A percentile compares a stretch with the other conserved stretches of the same genome.
These are phyloP conservation scores for Furcasterigmium furcatum DNA, from an alignment of 2,329 filamentous ascomycete species.

Conservation along the genomic window DNA sequence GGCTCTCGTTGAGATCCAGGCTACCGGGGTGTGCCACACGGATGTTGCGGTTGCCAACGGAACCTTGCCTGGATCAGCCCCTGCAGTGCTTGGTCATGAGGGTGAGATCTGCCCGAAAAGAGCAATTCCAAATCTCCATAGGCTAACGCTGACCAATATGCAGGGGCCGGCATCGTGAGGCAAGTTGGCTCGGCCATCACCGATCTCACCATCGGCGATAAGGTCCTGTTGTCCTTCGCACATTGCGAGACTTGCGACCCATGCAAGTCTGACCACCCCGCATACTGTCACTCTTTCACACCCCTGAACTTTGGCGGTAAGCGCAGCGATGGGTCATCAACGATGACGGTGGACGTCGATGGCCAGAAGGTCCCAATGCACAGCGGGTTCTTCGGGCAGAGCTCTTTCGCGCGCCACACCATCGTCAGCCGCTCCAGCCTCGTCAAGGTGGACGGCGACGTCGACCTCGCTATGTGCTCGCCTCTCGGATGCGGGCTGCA, in stretches of 20 bases:
- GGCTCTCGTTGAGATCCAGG: slow-evolving; percentile 48
- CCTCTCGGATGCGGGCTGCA: slow-evolving; percentile 32
- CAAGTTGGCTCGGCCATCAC: slow-evolving; percentile 37
- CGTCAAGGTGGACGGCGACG: slow-evolving; percentile 19
- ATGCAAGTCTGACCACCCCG: slow-evolving; percentile 39
- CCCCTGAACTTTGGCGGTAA: slow-evolving; percentile 42
- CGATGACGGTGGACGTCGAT: neutral
- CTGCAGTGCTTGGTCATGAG: slow-evolving; percentile 49
- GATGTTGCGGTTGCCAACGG: slow-evolving; percentile 43
- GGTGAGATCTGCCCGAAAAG: slow-evolving; percentile 22
- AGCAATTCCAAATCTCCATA: neutral
- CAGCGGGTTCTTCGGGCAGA: slow-evolving; percentile 33
- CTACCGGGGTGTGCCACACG: slow-evolving; percentile 53
- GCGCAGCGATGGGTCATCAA: slow-evolving; percentile 8
- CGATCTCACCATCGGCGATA: slow-evolving; percentile 47
- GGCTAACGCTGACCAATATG: neutral
- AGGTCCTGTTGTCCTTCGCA: slow-evolving; percentile 45
- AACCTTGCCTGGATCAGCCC: slow-evolving; percentile 2
- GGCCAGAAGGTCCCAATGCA: slow-evolving; percentile 6
- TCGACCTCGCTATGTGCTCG: slow-evolving; percentile 23
- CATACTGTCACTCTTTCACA: slow-evolving; percentile 45
- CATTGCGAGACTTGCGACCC: slow-evolving; percentile 37
- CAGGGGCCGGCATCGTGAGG: slow-evolving; percentile 42
- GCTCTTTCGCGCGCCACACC: slow-evolving; percentile 24
- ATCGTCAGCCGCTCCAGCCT: slow-evolving; percentile 22